phyloP scores from a whole-genome alignment of 2,329 filamentous ascomycete species.

The Phaeoacremonium minimum region DNA sequence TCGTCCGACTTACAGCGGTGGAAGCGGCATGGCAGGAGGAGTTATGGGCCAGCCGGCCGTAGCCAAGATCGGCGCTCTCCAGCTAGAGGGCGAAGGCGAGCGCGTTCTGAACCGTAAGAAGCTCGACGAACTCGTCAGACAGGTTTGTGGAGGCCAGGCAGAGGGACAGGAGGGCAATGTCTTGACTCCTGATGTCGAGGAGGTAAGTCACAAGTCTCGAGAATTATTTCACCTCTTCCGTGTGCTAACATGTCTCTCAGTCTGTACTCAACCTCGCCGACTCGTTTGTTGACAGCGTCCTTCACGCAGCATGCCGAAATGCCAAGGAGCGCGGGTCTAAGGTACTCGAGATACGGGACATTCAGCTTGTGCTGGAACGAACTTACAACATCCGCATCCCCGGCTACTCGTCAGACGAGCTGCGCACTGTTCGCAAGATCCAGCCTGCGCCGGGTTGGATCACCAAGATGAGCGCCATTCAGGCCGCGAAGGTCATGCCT shows the following conservation, averaged over 20 bases:
- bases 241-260: too few species aligned
- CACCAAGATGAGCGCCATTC: conserved; percentile 93
- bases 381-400: conserved; percentile 91
- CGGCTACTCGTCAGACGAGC: conserved; percentile 89
- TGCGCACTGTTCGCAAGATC: conserved; percentile 90
- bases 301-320: conserved; percentile 81
- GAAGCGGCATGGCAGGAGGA: conserved; percentile 71
- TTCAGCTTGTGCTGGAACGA: conserved; percentile 78
- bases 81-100: conserved; percentile 87
- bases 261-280: conserved; percentile 86
- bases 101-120: conserved; percentile 97
- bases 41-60: conserved; percentile 86
- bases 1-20: conserved; percentile 81
- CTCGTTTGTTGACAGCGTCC: conserved; percentile 89
- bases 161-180: conserved; percentile 71
- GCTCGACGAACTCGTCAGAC: conserved; percentile 88
- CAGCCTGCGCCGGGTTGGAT: conserved; percentile 87
- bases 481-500: conserved; percentile 81
- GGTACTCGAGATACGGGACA: conserved; percentile 82
- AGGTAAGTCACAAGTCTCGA: too few species aligned
- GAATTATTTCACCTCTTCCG: too few species aligned
- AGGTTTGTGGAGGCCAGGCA: conserved; percentile 79
- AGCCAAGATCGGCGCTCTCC: conserved; percentile 74
- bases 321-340: conserved; percentile 91
- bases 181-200: conserved; percentile 89